Conservation (phyloP, 2,329 filamentous ascomycete species). For the Ophiostoma quercus region DNA sequence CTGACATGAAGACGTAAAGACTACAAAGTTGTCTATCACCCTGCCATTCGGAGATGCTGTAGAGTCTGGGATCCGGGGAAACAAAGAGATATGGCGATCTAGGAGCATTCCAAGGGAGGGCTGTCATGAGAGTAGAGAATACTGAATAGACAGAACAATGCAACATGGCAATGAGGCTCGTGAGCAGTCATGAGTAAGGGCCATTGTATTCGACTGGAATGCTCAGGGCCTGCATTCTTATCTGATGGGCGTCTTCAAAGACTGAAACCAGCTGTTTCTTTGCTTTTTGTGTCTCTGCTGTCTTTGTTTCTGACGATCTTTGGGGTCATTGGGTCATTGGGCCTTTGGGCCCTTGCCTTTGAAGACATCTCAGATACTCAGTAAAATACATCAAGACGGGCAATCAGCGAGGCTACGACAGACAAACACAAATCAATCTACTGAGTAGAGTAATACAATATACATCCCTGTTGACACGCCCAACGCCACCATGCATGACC, state of each 20-base stretch:
- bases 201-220: not conserved
- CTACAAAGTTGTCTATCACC: not conserved
- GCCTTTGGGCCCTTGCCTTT: not conserved
- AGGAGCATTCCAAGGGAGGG: not conserved
- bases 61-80: not conserved
- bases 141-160: too few relatives aligned
- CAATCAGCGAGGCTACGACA: not conserved
- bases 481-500: constrained; percentile 2
- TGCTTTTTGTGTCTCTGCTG: not conserved
- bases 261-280: constrained; percentile 1
- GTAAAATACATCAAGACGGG: too few relatives aligned
- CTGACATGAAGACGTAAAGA: too few relatives aligned
- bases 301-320: not conserved
- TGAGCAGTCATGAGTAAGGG: not conserved
- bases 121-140: not conserved
- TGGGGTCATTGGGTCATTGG: not conserved
- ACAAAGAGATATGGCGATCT: not conserved
- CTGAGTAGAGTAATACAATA: too few relatives aligned
- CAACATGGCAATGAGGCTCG: too few relatives aligned
- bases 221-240: not conserved
- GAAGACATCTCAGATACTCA: not conserved
- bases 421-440: too few relatives aligned
- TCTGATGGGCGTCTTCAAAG: not conserved
- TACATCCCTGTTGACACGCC: not conserved
- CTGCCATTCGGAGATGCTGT: not conserved